phyloP scores from a whole-genome alignment of 1,139 yeast genomes.

The Suhomyces wounanorum region DNA sequence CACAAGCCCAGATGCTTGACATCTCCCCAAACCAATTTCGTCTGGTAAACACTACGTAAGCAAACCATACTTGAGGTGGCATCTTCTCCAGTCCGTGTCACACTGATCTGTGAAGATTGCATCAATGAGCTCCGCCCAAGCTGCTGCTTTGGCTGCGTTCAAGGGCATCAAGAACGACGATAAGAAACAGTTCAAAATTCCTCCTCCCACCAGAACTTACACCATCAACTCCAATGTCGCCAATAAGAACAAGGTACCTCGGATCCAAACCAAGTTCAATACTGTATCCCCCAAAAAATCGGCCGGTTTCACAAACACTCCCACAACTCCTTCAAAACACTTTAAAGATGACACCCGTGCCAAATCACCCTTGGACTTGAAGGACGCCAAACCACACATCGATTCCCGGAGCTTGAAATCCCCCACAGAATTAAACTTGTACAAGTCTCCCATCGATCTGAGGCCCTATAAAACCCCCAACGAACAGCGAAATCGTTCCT shows the following conservation, averaged over 20 bases:
- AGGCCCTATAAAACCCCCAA: background rate
- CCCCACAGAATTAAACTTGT: background rate
- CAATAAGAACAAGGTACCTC: slow-evolving; percentile 1
- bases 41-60: background rate
- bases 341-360: background rate
- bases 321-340: background rate
- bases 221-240: background rate
- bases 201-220: slow-evolving; percentile 4
- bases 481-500: background rate
- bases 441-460: slow-evolving; percentile 1
- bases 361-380: background rate
- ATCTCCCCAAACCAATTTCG: background rate
- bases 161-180: slow-evolving; percentile 17
- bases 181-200: slow-evolving; percentile 12
- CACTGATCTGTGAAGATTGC: background rate
- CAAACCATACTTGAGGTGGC: background rate
- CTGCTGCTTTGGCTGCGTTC: slow-evolving; percentile 27
- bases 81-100: background rate
- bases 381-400: background rate
- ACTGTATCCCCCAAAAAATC: slow-evolving; percentile 5
- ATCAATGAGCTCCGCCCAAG: slow-evolving; percentile 19
- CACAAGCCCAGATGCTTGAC: background rate
- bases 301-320: background rate
- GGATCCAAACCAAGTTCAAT: slow-evolving; percentile 8
- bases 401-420: background rate